These are phyloP conservation scores for Aspergillus felis DNA, from an alignment of 2,329 filamentous ascomycete genomes.

Conservation along the genomic window DNA sequence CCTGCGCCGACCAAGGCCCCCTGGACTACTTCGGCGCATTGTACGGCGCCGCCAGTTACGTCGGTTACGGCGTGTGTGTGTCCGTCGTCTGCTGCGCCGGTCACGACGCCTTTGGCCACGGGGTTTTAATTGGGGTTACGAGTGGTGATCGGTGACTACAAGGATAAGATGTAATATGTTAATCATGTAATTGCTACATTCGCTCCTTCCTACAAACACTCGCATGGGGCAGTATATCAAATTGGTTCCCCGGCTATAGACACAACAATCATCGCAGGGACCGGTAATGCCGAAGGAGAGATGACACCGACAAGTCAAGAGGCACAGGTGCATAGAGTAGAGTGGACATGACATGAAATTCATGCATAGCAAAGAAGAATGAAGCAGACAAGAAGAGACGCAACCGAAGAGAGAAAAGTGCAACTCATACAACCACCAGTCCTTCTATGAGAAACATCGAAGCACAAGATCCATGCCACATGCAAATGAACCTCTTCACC, in stretches of 20 bases:
- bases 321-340: neutral
- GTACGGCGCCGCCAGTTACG: constrained; percentile 30
- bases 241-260: constrained; percentile 2
- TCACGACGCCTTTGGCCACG: constrained; percentile 26
- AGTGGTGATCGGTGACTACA: too few species aligned
- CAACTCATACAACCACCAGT: neutral
- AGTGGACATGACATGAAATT: neutral
- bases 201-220: neutral
- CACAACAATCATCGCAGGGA: neutral
- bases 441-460: neutral
- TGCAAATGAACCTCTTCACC: constrained; percentile 4
- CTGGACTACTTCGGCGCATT: constrained; percentile 29
- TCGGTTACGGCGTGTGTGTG: constrained; percentile 29
- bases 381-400: neutral
- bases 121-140: neutral
- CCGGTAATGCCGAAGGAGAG: neutral
- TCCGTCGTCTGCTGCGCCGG: constrained; percentile 24
- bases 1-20: constrained; percentile 17
- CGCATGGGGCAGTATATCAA: constrained; percentile 4
- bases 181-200: neutral
- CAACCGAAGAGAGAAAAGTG: neutral
- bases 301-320: too few species aligned
- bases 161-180: too few species aligned
- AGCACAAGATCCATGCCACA: neutral
- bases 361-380: neutral